Evolutionary conservation across 2,329 filamentous ascomycete genomes (phyloP), one percentile per base, ranked within the genome.

Genomic region (Stromatinia cepivora): DNA sequence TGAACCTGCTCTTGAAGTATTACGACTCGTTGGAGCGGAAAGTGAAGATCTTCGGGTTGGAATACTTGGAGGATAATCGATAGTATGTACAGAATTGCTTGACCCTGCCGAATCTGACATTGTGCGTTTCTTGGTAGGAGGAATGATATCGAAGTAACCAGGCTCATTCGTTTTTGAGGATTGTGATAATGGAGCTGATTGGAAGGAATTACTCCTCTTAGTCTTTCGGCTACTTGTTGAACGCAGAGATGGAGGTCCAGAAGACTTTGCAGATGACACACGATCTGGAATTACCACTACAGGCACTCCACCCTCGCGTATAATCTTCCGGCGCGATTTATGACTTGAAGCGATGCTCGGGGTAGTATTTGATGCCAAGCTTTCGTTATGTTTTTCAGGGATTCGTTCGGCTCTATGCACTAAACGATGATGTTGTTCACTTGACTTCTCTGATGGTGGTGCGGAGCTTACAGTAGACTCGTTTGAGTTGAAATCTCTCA

Each of bases 221-320:
- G 86, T 86, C 59, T 81, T 82, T 64, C 82, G 83, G 74, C 87
- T 90, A 71, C 85, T 88, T n/a, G 83, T 86, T 28, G 88, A 89
- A 86, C 87, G 83, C 22, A 89, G 79, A 2, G 87, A 89, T 5
- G 84, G 85, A 45, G 86, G 81, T 57, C 76, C 80, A 48, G 81
- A 82, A 10, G 84, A 82, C 70, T 83, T 84, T 15, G 82, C 79
- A 28, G 77, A 78, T 25, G 87, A 85, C 22, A 79, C 81, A 22
- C 88, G 85, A 68, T 86, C 84, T 9, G 88, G 88, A 64, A 90
- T 84, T 28, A 90, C 82, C 9, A 89, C 82, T 10, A 90, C 87
- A 1, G 88, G 88, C 13, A 90, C 87, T 3, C 81, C 86, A 10
- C 87, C 88, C 66, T 79, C 85, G 72, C 85, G 88, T 81, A 84